A percentile compares a stretch with the other conserved stretches of the same genome.
phyloP scores from a whole-genome alignment of 2,329 filamentous ascomycete species.

The Penicillium sp. region DNA sequence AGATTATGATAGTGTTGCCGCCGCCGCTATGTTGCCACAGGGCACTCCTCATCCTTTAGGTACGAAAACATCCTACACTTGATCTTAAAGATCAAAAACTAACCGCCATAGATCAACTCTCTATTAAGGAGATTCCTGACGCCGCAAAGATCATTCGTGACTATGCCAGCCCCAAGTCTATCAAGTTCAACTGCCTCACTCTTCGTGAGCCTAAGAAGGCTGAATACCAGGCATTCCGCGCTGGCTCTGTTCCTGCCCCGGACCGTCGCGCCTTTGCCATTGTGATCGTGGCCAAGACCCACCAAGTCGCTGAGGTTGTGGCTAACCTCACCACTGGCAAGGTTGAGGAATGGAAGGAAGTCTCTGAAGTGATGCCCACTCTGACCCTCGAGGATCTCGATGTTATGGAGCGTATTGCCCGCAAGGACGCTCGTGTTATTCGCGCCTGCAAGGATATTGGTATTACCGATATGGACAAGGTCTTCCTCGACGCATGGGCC shows the following conservation, averaged over 20 bases:
- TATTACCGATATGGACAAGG: conserved; percentile 38
- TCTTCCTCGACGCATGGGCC: conserved; percentile 39
- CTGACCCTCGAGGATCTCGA: conserved; percentile 39
- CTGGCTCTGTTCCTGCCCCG: conserved; percentile 30
- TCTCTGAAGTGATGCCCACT: conserved; percentile 50
- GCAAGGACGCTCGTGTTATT: conserved; percentile 34
- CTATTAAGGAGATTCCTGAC: conserved; percentile 31
- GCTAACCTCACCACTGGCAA: conserved; percentile 28
- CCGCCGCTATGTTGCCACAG: conserved; percentile 24
- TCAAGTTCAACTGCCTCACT: conserved; percentile 50
- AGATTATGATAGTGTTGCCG: conserved; percentile 29
- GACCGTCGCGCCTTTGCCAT: conserved; percentile 48
- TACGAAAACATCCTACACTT: not conserved
- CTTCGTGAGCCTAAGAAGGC: conserved; percentile 53
- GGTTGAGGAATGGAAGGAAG: conserved; percentile 34
- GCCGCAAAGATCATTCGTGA: conserved; percentile 29
- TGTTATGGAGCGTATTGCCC: conserved; percentile 36
- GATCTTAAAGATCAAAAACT: not conserved
- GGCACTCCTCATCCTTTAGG: conserved; percentile 25
- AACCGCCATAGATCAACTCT: conserved; percentile 26
- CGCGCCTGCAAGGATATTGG: conserved; percentile 37
- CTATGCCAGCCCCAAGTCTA: conserved; percentile 28
- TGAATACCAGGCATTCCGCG: conserved; percentile 37
- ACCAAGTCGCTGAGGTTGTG: conserved; percentile 29
- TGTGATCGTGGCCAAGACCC: conserved; percentile 43